phyloP scores from a whole-genome alignment of 768 basidiomycete species.

The Lactifluus pinguis region DNA sequence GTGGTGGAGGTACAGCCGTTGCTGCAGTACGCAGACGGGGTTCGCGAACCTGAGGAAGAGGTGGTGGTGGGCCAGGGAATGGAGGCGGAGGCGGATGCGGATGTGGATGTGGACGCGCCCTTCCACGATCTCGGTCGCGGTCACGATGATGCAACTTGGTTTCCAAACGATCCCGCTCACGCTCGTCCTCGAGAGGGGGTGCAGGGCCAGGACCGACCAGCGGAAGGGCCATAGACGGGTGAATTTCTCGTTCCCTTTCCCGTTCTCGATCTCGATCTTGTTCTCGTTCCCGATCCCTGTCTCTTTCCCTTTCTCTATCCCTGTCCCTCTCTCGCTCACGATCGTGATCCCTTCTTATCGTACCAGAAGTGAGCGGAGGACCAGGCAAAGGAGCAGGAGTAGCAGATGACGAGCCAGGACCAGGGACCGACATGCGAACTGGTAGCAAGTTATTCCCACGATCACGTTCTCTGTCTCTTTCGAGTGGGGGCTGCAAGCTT shows the following conservation, averaged over 20 bases:
- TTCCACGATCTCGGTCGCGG: constrained; percentile 18
- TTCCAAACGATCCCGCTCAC: constrained; percentile 17
- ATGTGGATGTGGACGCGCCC: constrained; percentile 18
- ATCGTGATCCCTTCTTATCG: constrained; percentile 11
- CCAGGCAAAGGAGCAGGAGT: constrained; percentile 12
- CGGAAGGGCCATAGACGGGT: constrained; percentile 3
- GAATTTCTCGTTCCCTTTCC: constrained; percentile 17
- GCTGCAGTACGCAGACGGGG: constrained; percentile 1
- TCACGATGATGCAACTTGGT: constrained; percentile 8
- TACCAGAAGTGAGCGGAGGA: constrained; percentile 1
- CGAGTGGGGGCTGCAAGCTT: constrained; percentile 22
- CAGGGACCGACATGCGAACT: constrained; percentile 1
- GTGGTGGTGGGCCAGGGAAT: constrained; percentile 9
- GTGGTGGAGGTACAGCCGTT: constrained; percentile 6
- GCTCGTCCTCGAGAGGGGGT: constrained; percentile 17
- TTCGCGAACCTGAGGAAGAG: constrained; percentile 12
- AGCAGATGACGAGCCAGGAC: constrained; percentile 5
- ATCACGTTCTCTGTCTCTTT: constrained; percentile 17
- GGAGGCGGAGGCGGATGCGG: constrained; percentile 7
- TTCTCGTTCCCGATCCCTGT: constrained; percentile 8
- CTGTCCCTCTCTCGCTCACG: constrained; percentile 19
- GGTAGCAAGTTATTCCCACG: constrained; percentile 12
- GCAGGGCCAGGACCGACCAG: constrained; percentile 1
- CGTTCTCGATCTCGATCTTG: background rate
- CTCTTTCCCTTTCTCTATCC: constrained; percentile 22